Conservation (phyloP, 108 stramenopile species). For the Discostella pseudostelligera region DNA sequence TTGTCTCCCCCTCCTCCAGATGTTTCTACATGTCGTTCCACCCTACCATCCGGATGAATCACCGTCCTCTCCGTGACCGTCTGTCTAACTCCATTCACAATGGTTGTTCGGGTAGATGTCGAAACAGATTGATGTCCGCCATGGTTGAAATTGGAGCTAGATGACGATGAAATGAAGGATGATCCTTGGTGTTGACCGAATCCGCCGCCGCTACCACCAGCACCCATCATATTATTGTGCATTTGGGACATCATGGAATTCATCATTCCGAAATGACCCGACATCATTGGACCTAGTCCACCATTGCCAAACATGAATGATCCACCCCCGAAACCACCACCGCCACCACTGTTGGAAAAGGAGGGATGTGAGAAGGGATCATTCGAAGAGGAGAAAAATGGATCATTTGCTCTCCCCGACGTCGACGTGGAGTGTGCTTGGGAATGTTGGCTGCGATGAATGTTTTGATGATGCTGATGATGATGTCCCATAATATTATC, state of each 20-base stretch:
- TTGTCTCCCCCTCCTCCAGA: conserved; percentile 24
- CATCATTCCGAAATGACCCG: conserved; percentile 39
- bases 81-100: conserved; percentile 75
- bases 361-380: conserved; percentile 26
- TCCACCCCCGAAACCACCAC: too few species aligned
- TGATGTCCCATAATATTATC: conserved; percentile 17
- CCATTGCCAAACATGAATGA: conserved; percentile 18
- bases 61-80: conserved; percentile 75
- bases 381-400: conserved; percentile 7
- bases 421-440: neutral
- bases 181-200: conserved; percentile 7
- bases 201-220: conserved; percentile 7
- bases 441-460: conserved; percentile 1
- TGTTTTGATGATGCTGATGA: neutral
- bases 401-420: neutral
- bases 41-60: conserved; percentile 72
- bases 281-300: conserved; percentile 23
- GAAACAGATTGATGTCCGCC: conserved; percentile 26
- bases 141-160: conserved; percentile 33
- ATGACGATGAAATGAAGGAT: conserved; percentile 19
- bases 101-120: conserved; percentile 57
- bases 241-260: conserved; percentile 41
- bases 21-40: conserved; percentile 65
- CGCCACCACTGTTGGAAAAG: conserved; percentile 12
- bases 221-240: conserved; percentile 15